Percentiles rank a stretch among this genome's conserved stretches.
These are phyloP conservation scores for Dipteronia dyeriana DNA, from an alignment of 345 rosid genomes.

Conservation along the genomic window DNA sequence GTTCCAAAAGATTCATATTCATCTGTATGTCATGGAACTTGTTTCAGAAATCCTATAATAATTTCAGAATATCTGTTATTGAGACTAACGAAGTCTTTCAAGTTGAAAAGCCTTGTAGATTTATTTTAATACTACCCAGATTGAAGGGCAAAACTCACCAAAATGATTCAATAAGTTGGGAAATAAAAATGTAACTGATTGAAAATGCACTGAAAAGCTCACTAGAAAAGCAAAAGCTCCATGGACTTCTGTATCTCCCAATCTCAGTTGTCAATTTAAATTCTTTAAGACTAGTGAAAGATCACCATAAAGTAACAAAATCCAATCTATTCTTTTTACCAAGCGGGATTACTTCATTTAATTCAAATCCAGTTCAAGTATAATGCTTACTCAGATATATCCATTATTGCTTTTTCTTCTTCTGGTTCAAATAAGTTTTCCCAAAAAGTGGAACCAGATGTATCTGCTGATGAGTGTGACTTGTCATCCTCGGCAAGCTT, in stretches of 20 bases:
- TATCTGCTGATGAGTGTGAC: slow-evolving; percentile 35
- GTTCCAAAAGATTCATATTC: neutral
- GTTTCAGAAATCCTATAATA: neutral
- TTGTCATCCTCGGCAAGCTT: slow-evolving; percentile 52
- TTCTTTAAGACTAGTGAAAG: neutral
- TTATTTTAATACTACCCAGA: neutral
- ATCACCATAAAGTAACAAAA: neutral
- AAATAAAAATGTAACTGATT: neutral
- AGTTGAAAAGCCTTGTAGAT: neutral
- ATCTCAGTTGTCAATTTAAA: neutral
- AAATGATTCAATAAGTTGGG: neutral
- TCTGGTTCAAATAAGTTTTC: slow-evolving; percentile 79
- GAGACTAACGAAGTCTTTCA: neutral
- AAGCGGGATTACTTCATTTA: neutral
- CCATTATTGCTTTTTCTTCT: slow-evolving; percentile 78
- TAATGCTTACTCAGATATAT: slow-evolving; percentile 50
- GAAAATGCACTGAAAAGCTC: neutral
- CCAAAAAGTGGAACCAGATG: slow-evolving; percentile 52
- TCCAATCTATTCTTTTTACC: neutral
- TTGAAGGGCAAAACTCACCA: neutral
- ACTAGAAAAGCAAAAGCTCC: neutral
- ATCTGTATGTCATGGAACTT: neutral
- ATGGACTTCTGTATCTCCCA: neutral
- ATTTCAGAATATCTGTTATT: neutral
- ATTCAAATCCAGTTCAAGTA: neutral